These are phyloP conservation scores for Trichocomaceae sp. DNA, from an alignment of 2,329 filamentous ascomycete genomes.

Conservation along the genomic window DNA sequence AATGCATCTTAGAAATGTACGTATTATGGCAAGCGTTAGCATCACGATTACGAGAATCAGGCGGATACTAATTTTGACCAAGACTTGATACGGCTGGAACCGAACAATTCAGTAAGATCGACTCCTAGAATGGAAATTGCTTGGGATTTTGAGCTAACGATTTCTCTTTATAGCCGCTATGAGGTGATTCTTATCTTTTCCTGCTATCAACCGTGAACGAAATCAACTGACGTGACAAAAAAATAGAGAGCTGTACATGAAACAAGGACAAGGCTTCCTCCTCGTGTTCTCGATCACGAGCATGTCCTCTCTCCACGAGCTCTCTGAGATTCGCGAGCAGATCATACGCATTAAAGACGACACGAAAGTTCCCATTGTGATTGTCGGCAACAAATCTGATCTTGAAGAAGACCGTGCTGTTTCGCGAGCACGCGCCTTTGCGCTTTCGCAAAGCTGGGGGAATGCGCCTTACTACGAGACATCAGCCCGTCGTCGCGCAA, in stretches of 20 bases:
- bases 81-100: slow-evolving; percentile 85
- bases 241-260: slow-evolving; percentile 79
- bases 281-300: slow-evolving; percentile 90
- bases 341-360: slow-evolving; percentile 89
- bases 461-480: slow-evolving; percentile 87
- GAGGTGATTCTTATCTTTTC: slow-evolving; percentile 39
- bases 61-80: slow-evolving; percentile 13
- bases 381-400: slow-evolving; percentile 88
- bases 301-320: slow-evolving; percentile 71
- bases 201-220: background rate
- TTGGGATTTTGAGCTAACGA: background rate
- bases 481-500: slow-evolving; percentile 72
- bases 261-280: slow-evolving; percentile 83
- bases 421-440: slow-evolving; percentile 70
- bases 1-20: slow-evolving; percentile 86
- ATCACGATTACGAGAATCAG: slow-evolving; percentile 6
- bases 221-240: background rate
- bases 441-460: slow-evolving; percentile 79
- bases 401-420: slow-evolving; percentile 79
- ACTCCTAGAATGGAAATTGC: background rate
- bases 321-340: slow-evolving; percentile 75
- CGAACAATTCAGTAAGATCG: slow-evolving; percentile 79
- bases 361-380: slow-evolving; percentile 76
- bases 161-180: slow-evolving; percentile 43
- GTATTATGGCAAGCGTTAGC: slow-evolving; percentile 23